A percentile compares a stretch with the other conserved stretches of the same genome.
These are phyloP conservation scores for Pyropia haitanensis DNA, from an alignment of 23 red algal genomes.

Conservation along the genomic window DNA sequence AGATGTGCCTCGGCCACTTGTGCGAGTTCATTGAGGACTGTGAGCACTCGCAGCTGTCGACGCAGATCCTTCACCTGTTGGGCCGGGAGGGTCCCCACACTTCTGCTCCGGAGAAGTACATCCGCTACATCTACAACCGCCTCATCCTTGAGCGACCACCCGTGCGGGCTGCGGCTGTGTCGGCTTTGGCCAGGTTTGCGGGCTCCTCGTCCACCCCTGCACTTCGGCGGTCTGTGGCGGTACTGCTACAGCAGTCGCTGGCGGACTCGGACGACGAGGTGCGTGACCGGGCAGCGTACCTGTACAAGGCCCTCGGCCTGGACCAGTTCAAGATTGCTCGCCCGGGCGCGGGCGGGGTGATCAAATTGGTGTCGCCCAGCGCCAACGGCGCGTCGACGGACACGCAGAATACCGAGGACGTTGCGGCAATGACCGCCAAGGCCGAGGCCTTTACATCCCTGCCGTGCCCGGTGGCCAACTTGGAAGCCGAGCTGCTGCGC, in stretches of 20 bases:
- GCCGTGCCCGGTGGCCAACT: conserved; percentile 50
- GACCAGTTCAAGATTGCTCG: conserved; percentile 16
- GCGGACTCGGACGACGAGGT: conserved; percentile 98
- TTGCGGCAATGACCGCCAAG: conserved; percentile 1
- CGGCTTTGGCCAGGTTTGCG: conserved; percentile 81
- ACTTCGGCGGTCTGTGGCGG: conserved; percentile 57
- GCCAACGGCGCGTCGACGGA: neutral
- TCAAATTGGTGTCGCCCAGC: neutral
- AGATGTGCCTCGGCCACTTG: conserved; percentile 76
- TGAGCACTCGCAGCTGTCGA: conserved; percentile 78
- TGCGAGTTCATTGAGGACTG: conserved; percentile 99
- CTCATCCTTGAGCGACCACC: conserved; percentile 89
- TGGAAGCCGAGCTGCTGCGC: conserved; percentile 58
- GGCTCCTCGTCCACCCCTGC: conserved; percentile 30
- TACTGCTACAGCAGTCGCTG: conserved; percentile 83
- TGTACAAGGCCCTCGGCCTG: conserved; percentile 47
- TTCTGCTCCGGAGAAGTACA: conserved; percentile 80
- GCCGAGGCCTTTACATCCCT: conserved; percentile 1
- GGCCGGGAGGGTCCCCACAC: conserved; percentile 79
- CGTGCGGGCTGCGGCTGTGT: conserved; percentile 96
- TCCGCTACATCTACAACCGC: conserved; percentile 97
- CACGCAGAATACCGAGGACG: conserved; percentile 27
- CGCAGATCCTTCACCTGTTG: conserved; percentile 83
- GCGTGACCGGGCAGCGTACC: conserved; percentile 84
- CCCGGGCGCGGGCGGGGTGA: neutral